Percentiles rank a stretch among this genome's conserved stretches.
phyloP scores from a whole-genome alignment of 1,284 basidiomycete genomes.

The Stygiomarasmius scandens region DNA sequence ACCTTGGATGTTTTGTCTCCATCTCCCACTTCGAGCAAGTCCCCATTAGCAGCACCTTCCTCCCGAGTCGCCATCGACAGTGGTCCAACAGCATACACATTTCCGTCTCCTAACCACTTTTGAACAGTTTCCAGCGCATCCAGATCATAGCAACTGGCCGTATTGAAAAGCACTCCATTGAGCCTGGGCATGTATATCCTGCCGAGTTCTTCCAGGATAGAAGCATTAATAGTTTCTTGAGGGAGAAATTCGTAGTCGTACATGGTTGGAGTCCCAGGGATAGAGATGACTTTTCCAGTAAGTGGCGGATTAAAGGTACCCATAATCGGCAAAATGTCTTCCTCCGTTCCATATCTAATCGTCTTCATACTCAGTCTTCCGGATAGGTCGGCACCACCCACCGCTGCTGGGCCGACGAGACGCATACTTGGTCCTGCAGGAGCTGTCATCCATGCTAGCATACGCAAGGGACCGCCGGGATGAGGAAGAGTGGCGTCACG shows the following conservation, averaged over 20 bases:
- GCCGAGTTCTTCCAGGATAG: constrained; percentile 8
- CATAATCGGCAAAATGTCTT: not conserved
- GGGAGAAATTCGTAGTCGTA: not conserved
- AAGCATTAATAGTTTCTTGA: not conserved
- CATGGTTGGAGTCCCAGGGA: not conserved
- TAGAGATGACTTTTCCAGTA: not conserved
- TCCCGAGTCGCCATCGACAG: not conserved
- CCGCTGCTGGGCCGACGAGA: not conserved
- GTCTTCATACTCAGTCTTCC: not conserved
- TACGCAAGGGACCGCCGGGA: not conserved
- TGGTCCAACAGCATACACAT: constrained; percentile 5
- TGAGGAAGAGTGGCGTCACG: not conserved
- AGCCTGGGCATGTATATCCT: not conserved
- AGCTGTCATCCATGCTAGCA: not conserved
- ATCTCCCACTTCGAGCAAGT: no score
- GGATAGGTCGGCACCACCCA: constrained; percentile 2
- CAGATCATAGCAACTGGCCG: constrained; percentile 18
- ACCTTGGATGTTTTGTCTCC: not conserved
- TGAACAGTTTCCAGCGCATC: constrained; percentile 15
- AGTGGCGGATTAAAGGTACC: not conserved
- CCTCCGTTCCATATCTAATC: not conserved
- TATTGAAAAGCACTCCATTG: constrained; percentile 14
- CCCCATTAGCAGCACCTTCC: no score
- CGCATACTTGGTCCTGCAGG: constrained; percentile 2
- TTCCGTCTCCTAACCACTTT: constrained; percentile 11